Conservation (phyloP, 164 flowering plant genomes). For the Saururus chinensis region DNA sequence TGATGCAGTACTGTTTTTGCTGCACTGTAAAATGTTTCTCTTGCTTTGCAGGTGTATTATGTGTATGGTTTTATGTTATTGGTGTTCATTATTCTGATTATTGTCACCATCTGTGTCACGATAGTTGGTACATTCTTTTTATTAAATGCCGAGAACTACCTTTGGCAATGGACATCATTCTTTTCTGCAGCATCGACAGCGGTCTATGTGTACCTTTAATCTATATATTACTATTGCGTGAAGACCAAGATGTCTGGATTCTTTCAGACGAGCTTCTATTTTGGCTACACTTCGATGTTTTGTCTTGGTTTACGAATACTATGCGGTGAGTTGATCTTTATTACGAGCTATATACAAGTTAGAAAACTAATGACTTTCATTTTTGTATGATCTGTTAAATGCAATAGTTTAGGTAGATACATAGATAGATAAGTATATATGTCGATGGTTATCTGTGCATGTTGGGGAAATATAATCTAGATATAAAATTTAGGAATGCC, state of each 20-base stretch:
- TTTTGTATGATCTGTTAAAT: no score
- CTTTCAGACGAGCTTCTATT: conserved; percentile 98
- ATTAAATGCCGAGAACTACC: conserved; percentile 97
- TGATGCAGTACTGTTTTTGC: no score
- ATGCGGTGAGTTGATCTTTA: conserved; percentile 56
- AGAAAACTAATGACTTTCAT: no score
- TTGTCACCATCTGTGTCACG: conserved; percentile 95
- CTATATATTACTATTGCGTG: conserved; percentile 80
- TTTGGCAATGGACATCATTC: conserved; percentile 99
- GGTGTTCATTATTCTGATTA: conserved; percentile 84
- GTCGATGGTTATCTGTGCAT: no score
- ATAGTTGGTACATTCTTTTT: conserved; percentile 95
- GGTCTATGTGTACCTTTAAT: conserved; percentile 85
- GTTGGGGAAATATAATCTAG: no score
- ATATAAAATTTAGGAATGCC: no score
- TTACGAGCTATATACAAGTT: no score
- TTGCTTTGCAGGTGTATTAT: conserved; percentile 71
- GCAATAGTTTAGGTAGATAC: no score
- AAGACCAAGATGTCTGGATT: conserved; percentile 99
- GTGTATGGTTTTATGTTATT: conserved; percentile 97
- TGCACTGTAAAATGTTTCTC: background rate
- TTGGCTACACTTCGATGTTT: conserved; percentile 96
- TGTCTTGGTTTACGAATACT: conserved; percentile 92
- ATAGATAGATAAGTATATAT: no score
- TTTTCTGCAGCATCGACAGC: conserved; percentile 98